Evolutionary conservation across 148 eudicot species (phyloP), one percentile per base, ranked within the genome.

Genomic region (Agrostemma githago): DNA sequence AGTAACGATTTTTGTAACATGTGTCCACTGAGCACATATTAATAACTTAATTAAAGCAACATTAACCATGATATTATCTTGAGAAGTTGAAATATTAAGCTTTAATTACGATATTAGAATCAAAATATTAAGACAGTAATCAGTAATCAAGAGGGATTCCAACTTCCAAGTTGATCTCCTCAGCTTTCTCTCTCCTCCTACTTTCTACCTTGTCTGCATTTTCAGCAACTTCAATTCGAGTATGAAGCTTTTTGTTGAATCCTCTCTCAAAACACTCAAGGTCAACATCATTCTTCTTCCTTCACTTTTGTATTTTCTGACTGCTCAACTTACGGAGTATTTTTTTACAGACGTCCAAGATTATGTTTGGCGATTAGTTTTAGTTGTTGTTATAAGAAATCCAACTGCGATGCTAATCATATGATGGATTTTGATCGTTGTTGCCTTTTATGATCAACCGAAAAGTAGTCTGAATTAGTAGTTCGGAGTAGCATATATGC

Each of bases 201-300:
- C 38, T 61, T 61, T 61, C 67, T 11, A 8, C 15, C 43, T 64
- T n/a, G n/a, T n/a, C 67, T 11, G 5, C 67, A 37, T 64, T 12
- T 64, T 20, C 37, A 60, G 39, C 40, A 9, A 11, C 34, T 8
- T 65, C 39, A 68, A 78, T n/a, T n/a, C 34, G 3, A 74, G 66
- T 8, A 72, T 80, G 76, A 74, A 66, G 61, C 75, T 43, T 75
- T 70, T 82, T 17, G 62, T 82, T 79, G 80, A 77, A 80, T 76
- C 80, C 38, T 43, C 82, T 66, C 66, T 76, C 77, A 82, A 82
- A 56, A 70, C 70, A 60, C 20, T 69, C 67, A 66, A 80, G 82
- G 82, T 80, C 8, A 60, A 1, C n/a, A 20, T 9, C 20, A 72
- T n/a, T 46, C 46, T 48, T 43, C 37, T 34, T 54, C 9, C 20